Evolutionary conservation across 495 filamentous ascomycete genomes (phyloP).

Genomic region (Neurospora sublineolata): DNA sequence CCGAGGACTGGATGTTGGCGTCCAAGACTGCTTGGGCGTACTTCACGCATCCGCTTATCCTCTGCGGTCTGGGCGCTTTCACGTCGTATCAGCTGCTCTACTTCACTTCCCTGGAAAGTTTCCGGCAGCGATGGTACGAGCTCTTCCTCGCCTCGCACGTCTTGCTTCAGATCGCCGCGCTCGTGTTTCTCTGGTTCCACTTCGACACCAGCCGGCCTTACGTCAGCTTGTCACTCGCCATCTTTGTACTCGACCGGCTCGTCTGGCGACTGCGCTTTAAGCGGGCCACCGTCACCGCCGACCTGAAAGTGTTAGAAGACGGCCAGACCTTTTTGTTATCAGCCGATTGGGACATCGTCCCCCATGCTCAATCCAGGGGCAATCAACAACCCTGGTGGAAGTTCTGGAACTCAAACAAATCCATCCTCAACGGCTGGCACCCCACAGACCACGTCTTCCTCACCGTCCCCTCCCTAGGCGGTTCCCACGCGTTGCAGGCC

Average conservation of each 20-base stretch:
- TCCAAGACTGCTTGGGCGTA: constrained; percentile 7
- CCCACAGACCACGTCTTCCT: constrained; percentile 51
- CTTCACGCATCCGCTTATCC: constrained; percentile 23
- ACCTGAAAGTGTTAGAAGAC: constrained; percentile 28
- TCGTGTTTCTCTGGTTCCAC: constrained; percentile 47
- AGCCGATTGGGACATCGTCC: constrained; percentile 26
- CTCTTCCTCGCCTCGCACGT: constrained; percentile 31
- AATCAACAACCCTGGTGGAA: background rate
- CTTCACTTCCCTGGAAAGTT: constrained; percentile 23
- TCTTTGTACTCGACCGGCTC: constrained; percentile 49
- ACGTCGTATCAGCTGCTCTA: constrained; percentile 50
- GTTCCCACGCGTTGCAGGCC: constrained; percentile 28
- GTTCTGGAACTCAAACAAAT: constrained; percentile 10
- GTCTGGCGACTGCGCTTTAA: constrained; percentile 42
- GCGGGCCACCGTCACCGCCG: constrained; percentile 28
- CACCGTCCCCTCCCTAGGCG: constrained; percentile 38
- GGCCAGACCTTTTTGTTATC: constrained; percentile 39
- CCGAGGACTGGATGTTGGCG: constrained; percentile 14
- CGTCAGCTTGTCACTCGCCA: constrained; percentile 18
- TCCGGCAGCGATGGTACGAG: constrained; percentile 21
- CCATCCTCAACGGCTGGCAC: constrained; percentile 40
- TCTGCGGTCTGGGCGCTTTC: constrained; percentile 26
- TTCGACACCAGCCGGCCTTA: constrained; percentile 21
- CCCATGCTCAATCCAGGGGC: background rate
- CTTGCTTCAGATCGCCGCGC: constrained; percentile 37